These are phyloP conservation scores for Tulasnella calospora DNA, from an alignment of 768 basidiomycete genomes.

Conservation along the genomic window DNA sequence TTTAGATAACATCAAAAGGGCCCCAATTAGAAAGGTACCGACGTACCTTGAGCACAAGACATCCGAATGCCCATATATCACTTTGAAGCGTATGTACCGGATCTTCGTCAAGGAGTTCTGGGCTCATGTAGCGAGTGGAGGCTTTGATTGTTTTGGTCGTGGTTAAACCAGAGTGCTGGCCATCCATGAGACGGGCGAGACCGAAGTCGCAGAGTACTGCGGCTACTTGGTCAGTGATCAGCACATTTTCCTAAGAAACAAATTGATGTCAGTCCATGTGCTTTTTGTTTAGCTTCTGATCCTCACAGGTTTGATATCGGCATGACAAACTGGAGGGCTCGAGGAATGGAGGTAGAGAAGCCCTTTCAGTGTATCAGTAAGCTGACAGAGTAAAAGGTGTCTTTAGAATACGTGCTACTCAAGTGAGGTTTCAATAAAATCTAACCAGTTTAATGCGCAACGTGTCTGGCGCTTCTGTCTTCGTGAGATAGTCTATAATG, in stretches of 20 bases:
- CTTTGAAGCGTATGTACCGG: background rate
- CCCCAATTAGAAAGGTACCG: background rate
- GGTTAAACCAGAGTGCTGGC: background rate
- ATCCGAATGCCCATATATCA: conserved; percentile 11
- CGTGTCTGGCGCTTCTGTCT: background rate
- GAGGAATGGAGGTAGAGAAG: background rate
- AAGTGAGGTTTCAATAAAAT: too few relatives aligned
- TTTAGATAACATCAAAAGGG: background rate
- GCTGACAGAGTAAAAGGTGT: background rate
- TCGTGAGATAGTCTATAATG: background rate
- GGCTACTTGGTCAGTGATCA: background rate
- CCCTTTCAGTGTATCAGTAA: background rate
- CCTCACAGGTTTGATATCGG: background rate
- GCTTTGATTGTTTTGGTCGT: conserved; percentile 1
- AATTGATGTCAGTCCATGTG: background rate
- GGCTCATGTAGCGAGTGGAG: background rate
- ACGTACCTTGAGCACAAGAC: background rate
- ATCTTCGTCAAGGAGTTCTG: background rate
- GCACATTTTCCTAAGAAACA: background rate
- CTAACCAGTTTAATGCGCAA: background rate
- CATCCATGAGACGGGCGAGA: background rate
- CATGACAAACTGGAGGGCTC: background rate
- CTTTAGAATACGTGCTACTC: too few relatives aligned
- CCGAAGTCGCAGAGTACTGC: conserved; percentile 20
- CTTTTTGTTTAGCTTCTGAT: background rate